Percentiles rank a stretch among this genome's conserved stretches.
phyloP scores from a whole-genome alignment of 1,284 basidiomycete species.

The Exobasidium cylindrosporum region DNA sequence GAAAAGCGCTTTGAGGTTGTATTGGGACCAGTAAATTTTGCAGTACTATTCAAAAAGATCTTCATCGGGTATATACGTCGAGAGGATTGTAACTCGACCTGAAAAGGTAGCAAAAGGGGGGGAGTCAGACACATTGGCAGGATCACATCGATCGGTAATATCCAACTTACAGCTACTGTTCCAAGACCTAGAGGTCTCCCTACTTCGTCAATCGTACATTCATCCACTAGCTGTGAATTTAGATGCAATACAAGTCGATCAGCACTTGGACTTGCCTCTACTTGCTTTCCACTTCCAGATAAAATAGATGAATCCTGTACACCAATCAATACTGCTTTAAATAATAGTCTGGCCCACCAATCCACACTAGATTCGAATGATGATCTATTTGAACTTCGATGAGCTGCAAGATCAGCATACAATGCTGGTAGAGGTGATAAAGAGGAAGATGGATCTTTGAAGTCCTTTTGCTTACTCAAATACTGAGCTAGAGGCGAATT shows the following conservation, averaged over 20 bases:
- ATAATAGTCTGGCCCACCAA: slow-evolving; percentile 78
- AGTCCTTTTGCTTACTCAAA: slow-evolving; percentile 23
- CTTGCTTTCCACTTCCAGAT: not conserved
- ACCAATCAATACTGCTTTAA: slow-evolving; percentile 60
- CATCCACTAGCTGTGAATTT: slow-evolving; percentile 50
- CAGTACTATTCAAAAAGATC: slow-evolving; percentile 59
- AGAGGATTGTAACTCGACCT: slow-evolving; percentile 57
- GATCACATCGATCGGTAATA: not conserved
- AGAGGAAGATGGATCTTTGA: slow-evolving; percentile 19
- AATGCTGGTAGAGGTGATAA: slow-evolving; percentile 66
- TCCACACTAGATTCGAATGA: slow-evolving; percentile 76
- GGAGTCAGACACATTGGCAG: not conserved
- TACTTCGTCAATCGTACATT: slow-evolving; percentile 56
- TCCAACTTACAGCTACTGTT: slow-evolving; percentile 67
- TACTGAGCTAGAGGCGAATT: slow-evolving; percentile 11
- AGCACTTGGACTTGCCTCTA: not conserved
- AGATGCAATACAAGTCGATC: slow-evolving; percentile 69
- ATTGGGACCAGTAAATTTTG: not conserved
- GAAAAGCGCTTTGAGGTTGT: not conserved
- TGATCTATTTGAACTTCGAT: slow-evolving; percentile 77
- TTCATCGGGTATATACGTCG: slow-evolving; percentile 57
- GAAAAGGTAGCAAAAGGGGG: slow-evolving; percentile 7
- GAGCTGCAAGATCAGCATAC: slow-evolving; percentile 80
- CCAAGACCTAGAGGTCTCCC: slow-evolving; percentile 79
- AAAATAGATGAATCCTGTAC: slow-evolving; percentile 15